phyloP scores from a whole-genome alignment of 352 stramenopile genomes.

The Globisporangium alternatum region DNA sequence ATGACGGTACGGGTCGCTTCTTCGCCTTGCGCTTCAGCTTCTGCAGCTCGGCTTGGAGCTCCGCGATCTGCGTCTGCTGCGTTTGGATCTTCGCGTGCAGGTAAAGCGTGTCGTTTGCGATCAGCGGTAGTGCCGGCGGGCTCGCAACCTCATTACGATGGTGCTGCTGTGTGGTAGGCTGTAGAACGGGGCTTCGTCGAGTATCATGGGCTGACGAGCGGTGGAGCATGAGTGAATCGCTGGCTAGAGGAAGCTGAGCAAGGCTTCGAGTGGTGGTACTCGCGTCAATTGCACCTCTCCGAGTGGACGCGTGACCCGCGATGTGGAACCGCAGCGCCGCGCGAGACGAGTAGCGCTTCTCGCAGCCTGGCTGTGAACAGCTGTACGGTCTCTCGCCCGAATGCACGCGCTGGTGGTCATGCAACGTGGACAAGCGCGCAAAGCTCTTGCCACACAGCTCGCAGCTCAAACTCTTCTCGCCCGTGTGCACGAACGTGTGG shows the following conservation, averaged over 20 bases:
- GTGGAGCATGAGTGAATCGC: not conserved
- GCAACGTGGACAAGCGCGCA: conserved; percentile 49
- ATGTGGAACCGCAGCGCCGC: conserved; percentile 61
- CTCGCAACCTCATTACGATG: not conserved
- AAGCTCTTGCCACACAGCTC: conserved; percentile 47
- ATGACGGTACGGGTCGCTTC: not conserved
- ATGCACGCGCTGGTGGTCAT: conserved; percentile 66
- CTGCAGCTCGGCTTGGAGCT: conserved; percentile 33
- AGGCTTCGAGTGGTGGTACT: not conserved
- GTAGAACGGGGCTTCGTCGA: not conserved
- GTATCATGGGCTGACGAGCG: not conserved
- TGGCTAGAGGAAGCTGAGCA: not conserved
- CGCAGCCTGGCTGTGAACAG: conserved; percentile 27
- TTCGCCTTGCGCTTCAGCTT: conserved; percentile 22
- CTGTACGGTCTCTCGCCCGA: conserved; percentile 70
- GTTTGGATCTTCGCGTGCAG: conserved; percentile 39
- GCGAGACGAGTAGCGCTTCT: conserved; percentile 47
- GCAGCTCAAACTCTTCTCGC: conserved; percentile 60
- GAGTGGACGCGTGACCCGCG: conserved; percentile 24
- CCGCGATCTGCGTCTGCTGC: conserved; percentile 47
- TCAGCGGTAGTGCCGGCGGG: not conserved
- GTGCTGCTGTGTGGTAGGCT: not conserved
- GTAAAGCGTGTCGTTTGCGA: not conserved
- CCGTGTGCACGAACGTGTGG: conserved; percentile 72
- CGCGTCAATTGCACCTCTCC: not conserved